These are phyloP conservation scores for Ganoderma boninense DNA, from an alignment of 1,284 basidiomycete genomes.

Conservation along the genomic window DNA sequence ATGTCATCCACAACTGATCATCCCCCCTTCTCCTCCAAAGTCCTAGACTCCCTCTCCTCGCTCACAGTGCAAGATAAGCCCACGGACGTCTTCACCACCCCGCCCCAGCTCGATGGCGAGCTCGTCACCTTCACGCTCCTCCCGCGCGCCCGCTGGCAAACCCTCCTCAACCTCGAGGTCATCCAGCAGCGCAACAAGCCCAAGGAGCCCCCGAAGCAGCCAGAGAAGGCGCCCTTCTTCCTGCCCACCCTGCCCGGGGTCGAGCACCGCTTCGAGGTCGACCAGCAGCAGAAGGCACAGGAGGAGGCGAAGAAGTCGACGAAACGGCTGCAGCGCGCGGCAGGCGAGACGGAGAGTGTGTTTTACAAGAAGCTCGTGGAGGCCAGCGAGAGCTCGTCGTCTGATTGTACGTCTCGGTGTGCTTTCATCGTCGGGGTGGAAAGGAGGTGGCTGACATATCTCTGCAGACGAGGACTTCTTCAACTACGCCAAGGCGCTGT, in stretches of 20 bases:
- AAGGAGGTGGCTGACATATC: slow-evolving; percentile 4
- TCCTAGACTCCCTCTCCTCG: slow-evolving; percentile 68
- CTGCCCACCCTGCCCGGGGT: slow-evolving; percentile 89
- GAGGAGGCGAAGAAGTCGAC: slow-evolving; percentile 54
- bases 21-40: slow-evolving; percentile 48
- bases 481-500: slow-evolving; percentile 85
- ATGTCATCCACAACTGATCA: not conserved
- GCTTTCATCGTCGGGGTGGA: not conserved
- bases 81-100: slow-evolving; percentile 80
- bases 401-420: slow-evolving; percentile 68
- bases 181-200: slow-evolving; percentile 98
- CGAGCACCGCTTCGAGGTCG: slow-evolving; percentile 79
- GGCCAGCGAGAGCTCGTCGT: slow-evolving; percentile 56
- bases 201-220: slow-evolving; percentile 93
- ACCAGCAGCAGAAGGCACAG: slow-evolving; percentile 49
- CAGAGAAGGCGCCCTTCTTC: slow-evolving; percentile 97
- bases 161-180: slow-evolving; percentile 93
- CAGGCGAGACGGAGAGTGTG: slow-evolving; percentile 72
- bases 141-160: slow-evolving; percentile 95
- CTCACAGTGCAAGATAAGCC: slow-evolving; percentile 63
- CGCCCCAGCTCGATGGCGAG: slow-evolving; percentile 86
- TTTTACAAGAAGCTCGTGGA: slow-evolving; percentile 74
- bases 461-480: slow-evolving; percentile 84
- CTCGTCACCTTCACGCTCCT: slow-evolving; percentile 92
- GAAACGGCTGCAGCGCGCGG: slow-evolving; percentile 62